Evolutionary conservation across 176 grass and related monocot genomes (phyloP).

Genomic region (Hordeum marinum): DNA sequence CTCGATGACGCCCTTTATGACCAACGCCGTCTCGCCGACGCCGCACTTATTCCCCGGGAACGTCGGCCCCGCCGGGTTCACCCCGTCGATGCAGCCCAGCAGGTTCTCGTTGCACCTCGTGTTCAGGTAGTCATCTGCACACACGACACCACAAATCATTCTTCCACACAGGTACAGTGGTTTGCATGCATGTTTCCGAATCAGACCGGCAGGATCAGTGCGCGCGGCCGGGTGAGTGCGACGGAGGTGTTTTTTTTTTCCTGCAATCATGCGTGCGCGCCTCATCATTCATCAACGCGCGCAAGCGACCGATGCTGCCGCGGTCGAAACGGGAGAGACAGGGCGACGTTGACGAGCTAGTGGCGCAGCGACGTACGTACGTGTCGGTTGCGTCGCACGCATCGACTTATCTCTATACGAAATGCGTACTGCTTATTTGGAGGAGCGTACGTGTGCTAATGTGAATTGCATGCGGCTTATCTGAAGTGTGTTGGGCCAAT

Average conservation of each 20-base stretch:
- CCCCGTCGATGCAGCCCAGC: constrained; percentile 50
- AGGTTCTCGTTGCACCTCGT: constrained; percentile 74
- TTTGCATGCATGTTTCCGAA: too few relatives aligned
- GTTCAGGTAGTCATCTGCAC: constrained; percentile 95
- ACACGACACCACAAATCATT: not conserved
- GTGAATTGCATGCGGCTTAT: not conserved
- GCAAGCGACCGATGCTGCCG: not conserved
- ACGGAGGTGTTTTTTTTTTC: not conserved
- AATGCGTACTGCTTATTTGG: not conserved
- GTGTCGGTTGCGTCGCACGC: not conserved
- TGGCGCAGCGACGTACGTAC: not conserved
- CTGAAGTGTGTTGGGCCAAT: not conserved
- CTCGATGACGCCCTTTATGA: constrained; percentile 64
- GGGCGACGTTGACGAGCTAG: not conserved
- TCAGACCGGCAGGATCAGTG: not conserved
- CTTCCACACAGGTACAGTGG: too few relatives aligned
- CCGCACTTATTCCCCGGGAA: constrained; percentile 72
- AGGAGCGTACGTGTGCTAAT: not conserved
- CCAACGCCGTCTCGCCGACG: constrained; percentile 42
- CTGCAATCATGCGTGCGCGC: constrained; percentile 2
- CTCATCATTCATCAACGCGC: not conserved
- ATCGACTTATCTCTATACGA: not conserved
- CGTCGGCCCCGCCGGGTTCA: constrained; percentile 48
- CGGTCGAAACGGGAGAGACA: not conserved
- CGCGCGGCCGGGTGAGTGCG: not conserved